Conservation (phyloP, 352 stramenopile genomes). For the Globisporangium polare region DNA sequence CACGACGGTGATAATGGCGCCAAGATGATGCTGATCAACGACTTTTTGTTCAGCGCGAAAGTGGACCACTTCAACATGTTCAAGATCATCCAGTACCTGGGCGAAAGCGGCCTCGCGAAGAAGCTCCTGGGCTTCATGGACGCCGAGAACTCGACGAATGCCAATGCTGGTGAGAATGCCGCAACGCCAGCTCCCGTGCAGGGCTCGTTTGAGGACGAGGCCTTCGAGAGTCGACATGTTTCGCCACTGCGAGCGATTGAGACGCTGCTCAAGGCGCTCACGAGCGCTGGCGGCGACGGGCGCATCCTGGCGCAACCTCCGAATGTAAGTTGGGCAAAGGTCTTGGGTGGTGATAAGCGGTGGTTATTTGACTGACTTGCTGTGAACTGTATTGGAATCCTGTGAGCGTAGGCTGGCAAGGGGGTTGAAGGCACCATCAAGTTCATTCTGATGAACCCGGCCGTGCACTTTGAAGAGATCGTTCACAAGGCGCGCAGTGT, state of each 20-base stretch:
- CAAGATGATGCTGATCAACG: slow-evolving; percentile 80
- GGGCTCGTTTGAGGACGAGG: slow-evolving; percentile 20
- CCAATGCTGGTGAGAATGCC: background rate
- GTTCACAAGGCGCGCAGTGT: slow-evolving; percentile 92
- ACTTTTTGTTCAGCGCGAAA: slow-evolving; percentile 77
- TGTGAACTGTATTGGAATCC: slow-evolving; percentile 7
- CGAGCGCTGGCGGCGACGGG: slow-evolving; percentile 58
- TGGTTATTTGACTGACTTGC: slow-evolving; percentile 4
- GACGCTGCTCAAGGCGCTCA: slow-evolving; percentile 72
- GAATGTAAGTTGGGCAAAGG: slow-evolving; percentile 34
- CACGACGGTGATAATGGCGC: slow-evolving; percentile 28
- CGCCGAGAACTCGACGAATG: slow-evolving; percentile 16
- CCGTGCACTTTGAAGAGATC: slow-evolving; percentile 93
- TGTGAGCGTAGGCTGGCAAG: slow-evolving; percentile 28
- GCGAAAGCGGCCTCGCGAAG: slow-evolving; percentile 74
- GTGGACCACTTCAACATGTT: slow-evolving; percentile 90
- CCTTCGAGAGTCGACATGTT: slow-evolving; percentile 68
- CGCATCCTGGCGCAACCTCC: slow-evolving; percentile 64
- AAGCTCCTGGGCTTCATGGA: slow-evolving; percentile 84
- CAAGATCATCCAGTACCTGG: slow-evolving; percentile 83
- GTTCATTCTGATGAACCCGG: slow-evolving; percentile 96
- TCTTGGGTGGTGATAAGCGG: background rate
- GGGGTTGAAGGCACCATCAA: slow-evolving; percentile 73
- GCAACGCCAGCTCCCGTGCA: background rate
- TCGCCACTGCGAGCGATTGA: slow-evolving; percentile 83